phyloP scores from a whole-genome alignment of 805 yeast species.

The Pichia scutulata region DNA sequence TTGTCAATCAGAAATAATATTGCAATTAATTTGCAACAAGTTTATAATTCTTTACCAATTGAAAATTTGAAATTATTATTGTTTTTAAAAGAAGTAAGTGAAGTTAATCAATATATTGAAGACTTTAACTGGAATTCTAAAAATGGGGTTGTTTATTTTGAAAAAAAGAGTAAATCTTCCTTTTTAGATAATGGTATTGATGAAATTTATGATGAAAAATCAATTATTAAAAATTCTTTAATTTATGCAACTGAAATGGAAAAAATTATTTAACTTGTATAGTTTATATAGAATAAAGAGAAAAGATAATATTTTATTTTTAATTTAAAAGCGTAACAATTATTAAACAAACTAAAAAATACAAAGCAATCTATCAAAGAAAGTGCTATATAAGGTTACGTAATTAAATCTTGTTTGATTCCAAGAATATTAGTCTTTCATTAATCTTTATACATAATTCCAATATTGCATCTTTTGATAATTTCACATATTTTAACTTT shows the following conservation, averaged over 20 bases:
- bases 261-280: constrained; percentile 56
- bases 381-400: background rate
- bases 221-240: constrained; percentile 62
- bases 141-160: constrained; percentile 44
- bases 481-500: constrained; percentile 19
- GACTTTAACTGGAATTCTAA: constrained; percentile 52
- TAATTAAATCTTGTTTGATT: background rate
- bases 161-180: constrained; percentile 18
- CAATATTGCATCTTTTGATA: constrained; percentile 22
- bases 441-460: constrained; percentile 1
- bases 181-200: background rate
- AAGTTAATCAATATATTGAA: constrained; percentile 46
- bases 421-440: constrained; percentile 1
- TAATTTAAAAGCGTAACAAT: too few relatives aligned
- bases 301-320: too few relatives aligned
- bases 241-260: constrained; percentile 88
- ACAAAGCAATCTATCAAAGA: background rate
- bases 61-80: constrained; percentile 76
- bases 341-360: background rate
- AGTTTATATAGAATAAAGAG: background rate
- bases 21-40: constrained; percentile 72
- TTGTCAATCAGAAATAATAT: constrained; percentile 80
- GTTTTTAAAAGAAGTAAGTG: constrained; percentile 49
- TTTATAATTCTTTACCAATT: constrained; percentile 69
- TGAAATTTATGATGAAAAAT: constrained; percentile 33